Percentiles rank a stretch among this genome's conserved stretches.
Conservation (phyloP, 257 asterid genomes). For the Solanum etuberosum region DNA sequence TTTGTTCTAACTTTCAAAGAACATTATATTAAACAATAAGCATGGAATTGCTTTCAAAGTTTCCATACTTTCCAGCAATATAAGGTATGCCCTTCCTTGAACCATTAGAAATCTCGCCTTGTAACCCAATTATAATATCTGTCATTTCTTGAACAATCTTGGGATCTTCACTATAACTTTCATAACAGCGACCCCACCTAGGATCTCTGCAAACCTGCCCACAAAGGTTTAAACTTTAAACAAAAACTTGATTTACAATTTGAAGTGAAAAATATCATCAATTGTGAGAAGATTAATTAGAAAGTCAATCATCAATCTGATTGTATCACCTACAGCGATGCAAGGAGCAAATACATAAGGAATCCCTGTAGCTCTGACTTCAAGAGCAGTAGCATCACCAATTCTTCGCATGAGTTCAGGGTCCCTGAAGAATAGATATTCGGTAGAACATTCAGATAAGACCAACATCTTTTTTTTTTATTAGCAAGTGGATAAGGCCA, state of each 20-base stretch:
- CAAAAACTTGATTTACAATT: not conserved
- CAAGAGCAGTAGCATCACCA: slow-evolving; percentile 82
- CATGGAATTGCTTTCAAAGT: slow-evolving; percentile 5
- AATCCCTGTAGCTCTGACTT: slow-evolving; percentile 88
- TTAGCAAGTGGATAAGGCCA: not conserved
- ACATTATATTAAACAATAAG: not conserved
- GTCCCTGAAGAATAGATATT: slow-evolving; percentile 39
- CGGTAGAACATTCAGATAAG: not conserved
- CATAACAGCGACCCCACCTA: slow-evolving; percentile 95
- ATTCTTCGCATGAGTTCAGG: slow-evolving; percentile 32
- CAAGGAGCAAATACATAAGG: slow-evolving; percentile 89
- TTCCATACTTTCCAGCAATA: slow-evolving; percentile 57
- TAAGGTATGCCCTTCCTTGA: slow-evolving; percentile 66
- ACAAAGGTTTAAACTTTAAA: not conserved
- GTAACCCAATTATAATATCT: slow-evolving; percentile 71
- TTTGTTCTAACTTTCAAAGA: not conserved
- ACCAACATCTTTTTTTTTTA: not conserved
- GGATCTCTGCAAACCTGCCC: slow-evolving; percentile 91
- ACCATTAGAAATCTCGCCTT: slow-evolving; percentile 73
- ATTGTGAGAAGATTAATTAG: not conserved
- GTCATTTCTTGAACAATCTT: slow-evolving; percentile 75
- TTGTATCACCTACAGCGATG: slow-evolving; percentile 58
- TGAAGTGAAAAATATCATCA: not conserved
- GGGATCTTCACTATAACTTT: slow-evolving; percentile 89
- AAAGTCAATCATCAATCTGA: not conserved